These are phyloP conservation scores for Xylaria sp. DNA, from an alignment of 2,329 filamentous ascomycete genomes.

Conservation along the genomic window DNA sequence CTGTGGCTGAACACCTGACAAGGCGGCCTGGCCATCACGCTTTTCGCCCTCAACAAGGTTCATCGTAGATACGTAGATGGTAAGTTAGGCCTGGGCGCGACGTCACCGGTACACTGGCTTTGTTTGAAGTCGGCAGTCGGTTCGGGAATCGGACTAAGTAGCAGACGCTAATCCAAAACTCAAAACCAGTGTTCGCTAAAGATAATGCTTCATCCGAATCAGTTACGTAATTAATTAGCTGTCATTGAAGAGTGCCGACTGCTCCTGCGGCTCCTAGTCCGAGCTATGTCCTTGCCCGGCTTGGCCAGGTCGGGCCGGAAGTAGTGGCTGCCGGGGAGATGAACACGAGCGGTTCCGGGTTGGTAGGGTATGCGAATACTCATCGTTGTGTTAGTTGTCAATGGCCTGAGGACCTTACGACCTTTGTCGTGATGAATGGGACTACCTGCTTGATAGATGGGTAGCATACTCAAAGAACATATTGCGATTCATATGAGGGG, in stretches of 20 bases:
- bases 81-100: neutral
- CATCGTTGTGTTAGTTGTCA: neutral
- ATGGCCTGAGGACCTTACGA: neutral
- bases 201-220: neutral
- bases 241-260: neutral
- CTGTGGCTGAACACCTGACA: neutral
- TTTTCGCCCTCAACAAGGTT: neutral
- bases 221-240: constrained; percentile 19
- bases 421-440: neutral
- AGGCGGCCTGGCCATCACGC: neutral
- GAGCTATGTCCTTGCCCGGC: neutral
- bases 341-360: neutral
- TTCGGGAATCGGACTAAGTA: constrained; percentile 11
- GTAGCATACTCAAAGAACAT: neutral
- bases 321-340: constrained; percentile 6
- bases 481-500: neutral
- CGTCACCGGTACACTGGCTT: neutral
- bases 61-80: no score
- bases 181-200: neutral
- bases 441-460: neutral
- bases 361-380: neutral
- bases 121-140: constrained; percentile 10
- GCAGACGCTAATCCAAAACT: neutral
- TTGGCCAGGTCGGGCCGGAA: constrained; percentile 16
- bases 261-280: constrained; percentile 4